Conservation (phyloP, 139 green algal species). For the Mesostigma viride region DNA sequence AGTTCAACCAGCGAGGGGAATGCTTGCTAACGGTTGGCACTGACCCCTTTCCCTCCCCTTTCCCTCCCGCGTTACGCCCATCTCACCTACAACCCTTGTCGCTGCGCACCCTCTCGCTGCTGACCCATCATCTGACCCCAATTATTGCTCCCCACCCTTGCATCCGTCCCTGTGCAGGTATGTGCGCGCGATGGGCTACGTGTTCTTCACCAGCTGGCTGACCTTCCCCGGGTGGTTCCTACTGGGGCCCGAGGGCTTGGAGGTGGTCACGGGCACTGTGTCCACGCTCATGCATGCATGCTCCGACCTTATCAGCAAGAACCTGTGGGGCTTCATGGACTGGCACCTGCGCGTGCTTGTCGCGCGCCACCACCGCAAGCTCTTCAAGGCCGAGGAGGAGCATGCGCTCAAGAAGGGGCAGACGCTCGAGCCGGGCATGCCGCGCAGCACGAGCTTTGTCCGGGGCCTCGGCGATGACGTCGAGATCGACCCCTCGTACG, state of each 20-base stretch:
- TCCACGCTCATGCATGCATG: not conserved
- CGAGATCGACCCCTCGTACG: not conserved
- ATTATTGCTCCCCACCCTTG: no score
- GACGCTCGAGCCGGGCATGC: no score
- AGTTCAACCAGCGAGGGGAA: no score
- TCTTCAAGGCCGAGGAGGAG: not conserved
- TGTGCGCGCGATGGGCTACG: not conserved
- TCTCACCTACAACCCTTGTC: no score
- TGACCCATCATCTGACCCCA: no score
- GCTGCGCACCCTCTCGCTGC: no score
- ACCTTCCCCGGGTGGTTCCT: not conserved
- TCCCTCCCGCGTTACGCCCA: no score
- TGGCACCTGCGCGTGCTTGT: not conserved
- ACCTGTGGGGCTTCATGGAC: not conserved
- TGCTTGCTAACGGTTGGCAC: no score
- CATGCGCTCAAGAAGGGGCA: not conserved
- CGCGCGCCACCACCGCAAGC: not conserved
- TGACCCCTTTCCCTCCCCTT: no score
- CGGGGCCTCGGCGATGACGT: not conserved
- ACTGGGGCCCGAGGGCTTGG: not conserved
- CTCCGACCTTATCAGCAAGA: not conserved
- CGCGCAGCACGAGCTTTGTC: no score
- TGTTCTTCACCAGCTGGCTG: not conserved
- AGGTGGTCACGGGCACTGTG: not conserved
- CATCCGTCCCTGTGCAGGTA: no score